These are phyloP conservation scores for Cryptococcus sp. DNA, from an alignment of 1,284 basidiomycete genomes.

Conservation along the genomic window DNA sequence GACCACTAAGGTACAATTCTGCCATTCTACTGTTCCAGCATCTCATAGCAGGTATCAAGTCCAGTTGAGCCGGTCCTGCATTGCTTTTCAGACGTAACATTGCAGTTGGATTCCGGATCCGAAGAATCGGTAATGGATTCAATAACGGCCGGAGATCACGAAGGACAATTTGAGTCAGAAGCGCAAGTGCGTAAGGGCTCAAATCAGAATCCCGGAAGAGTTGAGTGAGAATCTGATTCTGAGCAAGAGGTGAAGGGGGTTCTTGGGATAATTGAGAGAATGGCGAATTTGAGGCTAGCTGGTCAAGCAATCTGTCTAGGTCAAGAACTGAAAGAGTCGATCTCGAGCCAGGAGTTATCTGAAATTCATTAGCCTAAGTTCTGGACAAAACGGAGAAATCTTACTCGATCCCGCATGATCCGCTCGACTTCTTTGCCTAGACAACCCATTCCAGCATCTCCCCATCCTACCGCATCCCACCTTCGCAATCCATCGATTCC, in stretches of 20 bases:
- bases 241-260: background rate
- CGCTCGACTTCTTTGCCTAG: conserved; percentile 62
- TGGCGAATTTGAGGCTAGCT: conserved; percentile 62
- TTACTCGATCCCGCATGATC: conserved; percentile 45
- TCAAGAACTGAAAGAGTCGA: conserved; percentile 43
- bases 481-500: conserved; percentile 48
- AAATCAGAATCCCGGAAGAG: conserved; percentile 38
- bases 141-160: conserved; percentile 73
- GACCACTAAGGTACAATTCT: conserved; percentile 54
- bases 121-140: conserved; percentile 56
- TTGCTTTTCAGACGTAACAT: conserved; percentile 30
- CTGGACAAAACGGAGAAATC: conserved; percentile 8
- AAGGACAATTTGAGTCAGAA: conserved; percentile 75
- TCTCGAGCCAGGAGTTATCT: conserved; percentile 4
- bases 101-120: conserved; percentile 24
- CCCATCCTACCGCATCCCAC: conserved; percentile 52
- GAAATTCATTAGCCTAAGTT: background rate
- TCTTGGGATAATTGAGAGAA: conserved; percentile 55
- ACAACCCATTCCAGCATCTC: conserved; percentile 55
- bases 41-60: conserved; percentile 61
- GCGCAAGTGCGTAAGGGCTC: conserved; percentile 58
- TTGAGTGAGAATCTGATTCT: conserved; percentile 12
- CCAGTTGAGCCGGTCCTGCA: conserved; percentile 52
- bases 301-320: conserved; percentile 63
- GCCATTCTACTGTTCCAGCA: conserved; percentile 66